Conservation (phyloP, 176 grass and related monocot genomes). For the Puya raimondii region DNA sequence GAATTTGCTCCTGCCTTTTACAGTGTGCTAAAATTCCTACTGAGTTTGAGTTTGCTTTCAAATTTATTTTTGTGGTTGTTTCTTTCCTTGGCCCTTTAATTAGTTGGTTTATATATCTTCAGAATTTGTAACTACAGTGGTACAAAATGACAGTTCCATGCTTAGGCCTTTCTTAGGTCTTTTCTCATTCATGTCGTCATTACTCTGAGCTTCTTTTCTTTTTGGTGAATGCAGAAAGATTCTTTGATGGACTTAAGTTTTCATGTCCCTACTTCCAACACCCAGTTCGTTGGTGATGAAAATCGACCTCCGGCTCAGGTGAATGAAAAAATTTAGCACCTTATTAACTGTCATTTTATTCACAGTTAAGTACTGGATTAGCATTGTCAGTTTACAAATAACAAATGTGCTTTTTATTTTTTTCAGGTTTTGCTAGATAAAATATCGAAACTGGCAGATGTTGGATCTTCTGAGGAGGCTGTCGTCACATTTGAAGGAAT, state of each 20-base stretch:
- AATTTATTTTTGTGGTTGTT: background rate
- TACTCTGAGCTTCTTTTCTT: constrained; percentile 15
- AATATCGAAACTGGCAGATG: constrained; percentile 40
- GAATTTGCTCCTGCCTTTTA: too few species aligned
- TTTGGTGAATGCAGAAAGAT: constrained; percentile 59
- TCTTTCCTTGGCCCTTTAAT: background rate
- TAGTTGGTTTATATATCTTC: background rate
- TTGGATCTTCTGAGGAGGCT: constrained; percentile 75
- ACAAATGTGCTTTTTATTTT: constrained; percentile 6
- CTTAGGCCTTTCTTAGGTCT: background rate
- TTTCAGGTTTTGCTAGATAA: constrained; percentile 74
- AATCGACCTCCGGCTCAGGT: constrained; percentile 71
- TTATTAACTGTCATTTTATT: background rate
- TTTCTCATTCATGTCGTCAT: background rate
- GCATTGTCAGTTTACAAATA: background rate
- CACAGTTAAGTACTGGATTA: background rate
- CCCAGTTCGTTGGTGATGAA: constrained; percentile 75
- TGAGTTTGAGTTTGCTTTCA: background rate
- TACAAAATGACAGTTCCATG: background rate
- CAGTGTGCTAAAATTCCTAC: background rate
- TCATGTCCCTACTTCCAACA: constrained; percentile 74
- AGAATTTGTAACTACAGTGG: background rate
- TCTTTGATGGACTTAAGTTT: constrained; percentile 91
- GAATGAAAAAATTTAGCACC: constrained; percentile 8
- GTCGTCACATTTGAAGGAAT: constrained; percentile 92